Percentiles rank a stretch among this genome's conserved stretches.
Evolutionary conservation across 2,329 filamentous ascomycete genomes (phyloP).

Genomic region (Hymenoscyphus fructigenus): DNA sequence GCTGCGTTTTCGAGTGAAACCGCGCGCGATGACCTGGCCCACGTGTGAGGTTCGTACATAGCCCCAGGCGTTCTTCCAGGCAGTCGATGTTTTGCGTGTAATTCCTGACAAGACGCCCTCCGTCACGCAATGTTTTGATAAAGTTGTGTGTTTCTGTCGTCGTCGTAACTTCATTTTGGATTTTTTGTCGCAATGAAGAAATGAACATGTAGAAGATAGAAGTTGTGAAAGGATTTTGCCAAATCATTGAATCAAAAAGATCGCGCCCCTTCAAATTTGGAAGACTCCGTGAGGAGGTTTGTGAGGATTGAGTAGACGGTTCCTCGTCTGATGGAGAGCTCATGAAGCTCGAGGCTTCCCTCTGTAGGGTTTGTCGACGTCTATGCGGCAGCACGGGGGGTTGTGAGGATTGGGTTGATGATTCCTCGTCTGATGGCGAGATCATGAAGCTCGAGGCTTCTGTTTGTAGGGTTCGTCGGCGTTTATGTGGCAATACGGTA

Average conservation of each 20-base stretch:
- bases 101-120: slow-evolving; percentile 66
- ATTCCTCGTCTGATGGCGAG: slow-evolving; percentile 16
- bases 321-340: slow-evolving; percentile 17
- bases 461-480: slow-evolving; percentile 13
- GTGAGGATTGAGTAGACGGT: slow-evolving; percentile 26
- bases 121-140: slow-evolving; percentile 64
- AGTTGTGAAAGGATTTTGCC: slow-evolving; percentile 65
- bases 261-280: slow-evolving; percentile 69
- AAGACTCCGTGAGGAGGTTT: slow-evolving; percentile 36
- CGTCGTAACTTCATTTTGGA: slow-evolving; percentile 53
- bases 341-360: slow-evolving; percentile 17
- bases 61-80: slow-evolving; percentile 68
- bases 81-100: slow-evolving; percentile 78
- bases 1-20: slow-evolving; percentile 51
- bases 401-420: slow-evolving; percentile 27
- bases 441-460: slow-evolving; percentile 16
- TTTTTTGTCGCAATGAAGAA: slow-evolving; percentile 63
- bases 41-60: slow-evolving; percentile 60
- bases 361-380: slow-evolving; percentile 12
- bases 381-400: slow-evolving; percentile 10
- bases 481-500: slow-evolving; percentile 1
- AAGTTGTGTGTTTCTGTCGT: slow-evolving; percentile 68
- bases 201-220: slow-evolving; percentile 73
- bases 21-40: slow-evolving; percentile 62
- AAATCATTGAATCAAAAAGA: slow-evolving; percentile 69